Percentiles rank a stretch among this genome's conserved stretches.
Evolutionary conservation across 1,139 yeast species (phyloP).

Genomic region (Suhomyces terraborum): DNA sequence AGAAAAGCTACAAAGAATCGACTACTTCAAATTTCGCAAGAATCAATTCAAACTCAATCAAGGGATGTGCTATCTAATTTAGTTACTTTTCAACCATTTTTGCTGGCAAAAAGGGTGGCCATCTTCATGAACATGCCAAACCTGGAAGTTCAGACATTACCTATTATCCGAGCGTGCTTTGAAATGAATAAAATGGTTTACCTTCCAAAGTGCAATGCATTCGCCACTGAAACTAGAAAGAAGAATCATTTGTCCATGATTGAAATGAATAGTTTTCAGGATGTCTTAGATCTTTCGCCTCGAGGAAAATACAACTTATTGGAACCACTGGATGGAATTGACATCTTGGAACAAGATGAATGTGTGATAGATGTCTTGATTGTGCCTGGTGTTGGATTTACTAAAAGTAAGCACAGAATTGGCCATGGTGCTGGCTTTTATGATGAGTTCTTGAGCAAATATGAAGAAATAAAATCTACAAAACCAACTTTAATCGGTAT

Average conservation of each 20-base stretch:
- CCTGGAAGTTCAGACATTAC: conserved; percentile 59
- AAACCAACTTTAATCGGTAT: conserved; percentile 61
- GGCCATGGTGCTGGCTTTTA: conserved; percentile 97
- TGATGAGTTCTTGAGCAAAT: conserved; percentile 70
- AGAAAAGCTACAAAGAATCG: conserved; percentile 14
- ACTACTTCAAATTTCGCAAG: conserved; percentile 12
- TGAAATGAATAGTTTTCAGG: conserved; percentile 41
- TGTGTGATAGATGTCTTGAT: conserved; percentile 67
- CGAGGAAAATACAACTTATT: conserved; percentile 66
- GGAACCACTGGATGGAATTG: conserved; percentile 59
- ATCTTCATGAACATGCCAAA: conserved; percentile 68
- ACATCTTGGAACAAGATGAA: conserved; percentile 31
- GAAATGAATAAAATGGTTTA: conserved; percentile 45
- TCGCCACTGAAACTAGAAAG: conserved; percentile 27
- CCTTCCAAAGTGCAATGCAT: conserved; percentile 50
- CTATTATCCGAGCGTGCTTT: conserved; percentile 53
- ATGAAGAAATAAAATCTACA: conserved; percentile 32
- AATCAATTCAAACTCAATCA: conserved; percentile 16
- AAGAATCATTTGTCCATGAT: conserved; percentile 61
- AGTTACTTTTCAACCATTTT: conserved; percentile 39
- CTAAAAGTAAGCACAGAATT: conserved; percentile 54
- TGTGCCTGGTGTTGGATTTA: conserved; percentile 86
- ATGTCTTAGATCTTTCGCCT: conserved; percentile 55
- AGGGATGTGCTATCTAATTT: conserved; percentile 30
- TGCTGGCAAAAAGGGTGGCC: conserved; percentile 52